Evolutionary conservation across 768 basidiomycete genomes (phyloP), one percentile per base, ranked within the genome.

Genomic region (Artomyces pyxidatus): DNA sequence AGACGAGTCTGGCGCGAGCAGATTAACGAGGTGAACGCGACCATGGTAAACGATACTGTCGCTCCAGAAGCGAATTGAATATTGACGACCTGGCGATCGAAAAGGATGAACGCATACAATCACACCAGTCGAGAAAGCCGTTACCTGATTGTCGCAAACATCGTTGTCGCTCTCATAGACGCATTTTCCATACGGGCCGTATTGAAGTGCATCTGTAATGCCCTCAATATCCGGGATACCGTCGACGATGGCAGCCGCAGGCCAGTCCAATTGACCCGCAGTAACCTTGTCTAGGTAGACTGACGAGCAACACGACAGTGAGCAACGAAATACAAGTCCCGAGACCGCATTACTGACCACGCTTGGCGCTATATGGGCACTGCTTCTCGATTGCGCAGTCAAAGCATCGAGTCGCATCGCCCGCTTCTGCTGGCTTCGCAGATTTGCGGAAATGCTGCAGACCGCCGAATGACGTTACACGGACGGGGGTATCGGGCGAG

Each of bases 11-110:
- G 82, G n/a, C 91, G 83, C 28, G 86, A 74, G 63, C 91, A 92
- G 39, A 91, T 76, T 37, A 76, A 69, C n/a, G 77, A 74, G 0
- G 88, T 87, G 61, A 80, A 87, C 11, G 91, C 91, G 42, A 89
- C 76, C 88, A 94, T 91, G 17, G 91, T 92, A 63, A 94, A 87
- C 0, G 87, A 87, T 11, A 77, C 87, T 0, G 91, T 93, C 25
- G 78, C 73, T 14, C 89, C 88, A 44, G 80, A 79, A 6, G 83
- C 80, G 63, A 88, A 94, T 59, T 92, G 86, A 48, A 94, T 65
- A 62, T 91, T 93, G 54, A 94, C 91, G 40, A 93, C 85, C 78
- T 78, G 48, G n/a, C n/a, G n/a, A n/a, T n/a, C 8, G 25, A 23
- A n/a, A 25, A 12, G 19, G 32, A 6, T 16, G 19, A 25, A 40